A percentile compares a stretch with the other conserved stretches of the same genome.
phyloP scores from a whole-genome alignment of 495 filamentous ascomycete species.

The Talaromyces nanjingensis region DNA sequence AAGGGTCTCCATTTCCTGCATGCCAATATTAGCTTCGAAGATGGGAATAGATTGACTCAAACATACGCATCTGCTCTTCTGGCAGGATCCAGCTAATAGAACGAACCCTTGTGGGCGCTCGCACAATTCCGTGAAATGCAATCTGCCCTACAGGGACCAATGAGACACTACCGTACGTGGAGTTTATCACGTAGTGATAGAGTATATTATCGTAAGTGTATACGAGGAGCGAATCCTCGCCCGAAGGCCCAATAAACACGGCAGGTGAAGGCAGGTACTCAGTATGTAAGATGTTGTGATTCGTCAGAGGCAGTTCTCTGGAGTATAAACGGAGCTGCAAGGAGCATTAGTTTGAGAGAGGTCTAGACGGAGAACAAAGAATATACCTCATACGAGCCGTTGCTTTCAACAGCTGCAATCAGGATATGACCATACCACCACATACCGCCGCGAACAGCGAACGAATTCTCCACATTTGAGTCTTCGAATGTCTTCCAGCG shows the following conservation, averaged over 20 bases:
- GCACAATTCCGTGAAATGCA: slow-evolving; percentile 90
- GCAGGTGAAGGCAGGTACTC: slow-evolving; percentile 77
- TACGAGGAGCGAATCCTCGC: slow-evolving; percentile 89
- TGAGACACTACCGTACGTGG: slow-evolving; percentile 59
- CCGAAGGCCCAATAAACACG: slow-evolving; percentile 77
- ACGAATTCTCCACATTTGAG: slow-evolving; percentile 73
- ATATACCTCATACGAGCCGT: slow-evolving; percentile 67
- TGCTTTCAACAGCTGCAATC: slow-evolving; percentile 85
- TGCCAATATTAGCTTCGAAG: slow-evolving; percentile 9
- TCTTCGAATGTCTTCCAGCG: slow-evolving; percentile 94
- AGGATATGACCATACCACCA: slow-evolving; percentile 97
- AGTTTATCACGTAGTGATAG: slow-evolving; percentile 84
- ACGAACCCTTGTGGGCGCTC: slow-evolving; percentile 85
- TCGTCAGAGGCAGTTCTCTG: slow-evolving; percentile 73
- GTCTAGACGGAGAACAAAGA: neutral
- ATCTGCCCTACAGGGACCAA: slow-evolving; percentile 93
- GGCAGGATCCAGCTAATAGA: slow-evolving; percentile 94
- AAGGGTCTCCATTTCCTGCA: slow-evolving; percentile 78
- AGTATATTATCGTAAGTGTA: slow-evolving; percentile 96
- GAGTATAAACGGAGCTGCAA: slow-evolving; percentile 78
- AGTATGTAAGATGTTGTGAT: slow-evolving; percentile 59
- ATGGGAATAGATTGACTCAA: neutral
- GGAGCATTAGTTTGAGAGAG: slow-evolving; percentile 11
- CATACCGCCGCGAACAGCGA: slow-evolving; percentile 91
- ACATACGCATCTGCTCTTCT: slow-evolving; percentile 75